Base-by-base conservation (phyloP, 495 filamentous ascomycete species). In the Penicillium daleae region DNA sequence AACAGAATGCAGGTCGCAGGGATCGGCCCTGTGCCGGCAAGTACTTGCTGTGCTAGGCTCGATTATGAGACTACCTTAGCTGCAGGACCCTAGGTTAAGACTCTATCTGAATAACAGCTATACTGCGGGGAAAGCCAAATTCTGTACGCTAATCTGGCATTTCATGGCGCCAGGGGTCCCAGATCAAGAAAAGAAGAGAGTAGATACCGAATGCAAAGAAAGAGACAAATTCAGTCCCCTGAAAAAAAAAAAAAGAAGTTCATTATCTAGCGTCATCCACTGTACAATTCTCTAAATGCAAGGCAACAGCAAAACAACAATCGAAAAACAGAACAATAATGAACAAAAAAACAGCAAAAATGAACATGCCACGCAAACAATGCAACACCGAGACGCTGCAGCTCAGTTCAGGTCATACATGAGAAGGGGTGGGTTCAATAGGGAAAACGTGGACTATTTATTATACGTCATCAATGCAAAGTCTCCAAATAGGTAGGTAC, bases 251-350 rank as follows among this genome's bases (percentile, higher is more conserved):
- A 35, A 56, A 49, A 24, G 46, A 32, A 44, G 60, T 69, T 69
- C 62, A 70, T 67, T 65, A 60, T 67, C 50, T 65, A 60, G 31
- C 46, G 24, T 29, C 46, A 44, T 66, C 52, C 64, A 71, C 64
- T 72, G 69, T 72, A 72, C 67, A 69, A 27, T 62, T 60, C 50
- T 66, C 61, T 63, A 64, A 59, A 69, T 71, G 62, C 62, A 50
- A 12, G 33, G 8, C 15, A 22, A 57, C n/a, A 15, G 17, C 8
- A 21, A 8, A 27, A 35, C 31, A 54, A 54, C 35, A 35, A 54
- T 1, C 17, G 4, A 24, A 35, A 7, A 39, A 37, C 15, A 6
- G 27, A 55, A 49, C 52, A 17, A 19, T 6, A 9, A 19, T 1
- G 24, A 10, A 46, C 19, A 12, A 3, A 21, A 22, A 12, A 22